A percentile compares a stretch with the other conserved stretches of the same genome.
Conservation (phyloP, 345 rosid species). For the Salix caprea region DNA sequence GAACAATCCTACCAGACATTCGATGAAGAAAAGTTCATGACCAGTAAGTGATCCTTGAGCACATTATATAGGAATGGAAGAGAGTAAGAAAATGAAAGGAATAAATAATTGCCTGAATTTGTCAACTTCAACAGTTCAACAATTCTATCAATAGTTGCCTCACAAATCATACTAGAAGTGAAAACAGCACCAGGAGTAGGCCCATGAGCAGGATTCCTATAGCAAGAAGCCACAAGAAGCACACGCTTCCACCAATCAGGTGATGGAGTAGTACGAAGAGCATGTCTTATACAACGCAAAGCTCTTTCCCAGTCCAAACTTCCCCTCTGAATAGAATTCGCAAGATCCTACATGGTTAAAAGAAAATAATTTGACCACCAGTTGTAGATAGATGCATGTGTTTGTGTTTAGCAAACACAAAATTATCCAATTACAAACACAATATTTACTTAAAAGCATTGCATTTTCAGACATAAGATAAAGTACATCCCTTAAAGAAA, state of each 20-base stretch:
- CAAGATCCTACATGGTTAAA: slow-evolving; percentile 63
- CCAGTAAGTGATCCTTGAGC: neutral
- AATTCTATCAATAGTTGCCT: slow-evolving; percentile 86
- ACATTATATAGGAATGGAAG: neutral
- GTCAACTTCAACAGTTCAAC: slow-evolving; percentile 85
- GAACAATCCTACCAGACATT: neutral
- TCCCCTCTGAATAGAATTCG: slow-evolving; percentile 80
- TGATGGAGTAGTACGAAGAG: slow-evolving; percentile 92
- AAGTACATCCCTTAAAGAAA: too few species aligned
- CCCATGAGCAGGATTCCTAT: slow-evolving; percentile 61
- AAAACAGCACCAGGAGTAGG: slow-evolving; percentile 96
- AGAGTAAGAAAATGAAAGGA: neutral
- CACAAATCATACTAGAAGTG: slow-evolving; percentile 89
- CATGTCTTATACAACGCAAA: slow-evolving; percentile 90
- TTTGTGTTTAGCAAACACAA: too few species aligned
- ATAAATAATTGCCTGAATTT: slow-evolving; percentile 69
- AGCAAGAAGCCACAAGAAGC: slow-evolving; percentile 82
- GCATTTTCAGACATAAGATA: too few species aligned
- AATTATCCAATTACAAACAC: too few species aligned
- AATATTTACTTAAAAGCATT: too few species aligned
- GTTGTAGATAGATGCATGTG: too few species aligned
- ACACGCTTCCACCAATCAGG: slow-evolving; percentile 99
- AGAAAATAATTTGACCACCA: neutral
- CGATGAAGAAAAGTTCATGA: neutral
- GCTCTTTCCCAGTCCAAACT: slow-evolving; percentile 99